These are phyloP conservation scores for Plenodomus tracheiphilus DNA, from an alignment of 2,329 filamentous ascomycete genomes.

Conservation along the genomic window DNA sequence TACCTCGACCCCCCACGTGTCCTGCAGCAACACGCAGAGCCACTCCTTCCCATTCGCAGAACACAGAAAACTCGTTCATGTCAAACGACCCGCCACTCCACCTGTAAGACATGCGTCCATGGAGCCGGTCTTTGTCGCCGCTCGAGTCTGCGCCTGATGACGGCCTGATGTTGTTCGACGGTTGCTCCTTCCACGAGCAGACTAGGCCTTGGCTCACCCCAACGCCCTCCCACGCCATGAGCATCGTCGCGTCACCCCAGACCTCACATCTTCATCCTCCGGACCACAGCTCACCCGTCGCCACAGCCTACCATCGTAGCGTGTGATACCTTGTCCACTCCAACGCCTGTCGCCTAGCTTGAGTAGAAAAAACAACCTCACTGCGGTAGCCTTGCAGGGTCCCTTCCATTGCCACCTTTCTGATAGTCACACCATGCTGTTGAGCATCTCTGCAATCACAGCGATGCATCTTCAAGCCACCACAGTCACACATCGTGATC, in stretches of 20 bases:
- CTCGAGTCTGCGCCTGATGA: background rate
- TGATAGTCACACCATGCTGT: slow-evolving; percentile 4
- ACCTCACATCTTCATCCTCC: background rate
- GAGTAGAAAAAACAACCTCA: background rate
- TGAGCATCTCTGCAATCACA: slow-evolving; percentile 8
- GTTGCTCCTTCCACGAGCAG: background rate
- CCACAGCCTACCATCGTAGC: slow-evolving; percentile 2
- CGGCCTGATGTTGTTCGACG: background rate
- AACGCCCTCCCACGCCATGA: slow-evolving; percentile 1
- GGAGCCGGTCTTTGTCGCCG: slow-evolving; percentile 2
- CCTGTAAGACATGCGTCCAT: slow-evolving; percentile 2
- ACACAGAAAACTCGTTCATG: slow-evolving; percentile 23
- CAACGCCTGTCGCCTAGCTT: slow-evolving; percentile 1
- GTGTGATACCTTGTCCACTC: slow-evolving; percentile 3
- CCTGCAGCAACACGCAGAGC: background rate
- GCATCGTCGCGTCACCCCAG: slow-evolving; percentile 14
- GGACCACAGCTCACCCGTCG: slow-evolving; percentile 1
- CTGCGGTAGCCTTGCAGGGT: background rate
- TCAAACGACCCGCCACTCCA: slow-evolving; percentile 14
- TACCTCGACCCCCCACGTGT: slow-evolving; percentile 1
- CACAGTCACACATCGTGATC: background rate
- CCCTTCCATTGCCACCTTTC: slow-evolving; percentile 2
- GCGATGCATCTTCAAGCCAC: slow-evolving; percentile 3
- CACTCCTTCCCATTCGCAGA: slow-evolving; percentile 1
- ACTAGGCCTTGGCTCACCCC: slow-evolving; percentile 3